phyloP scores from a whole-genome alignment of 192 early-diverging fungal species.

The Thamnidium elegans region DNA sequence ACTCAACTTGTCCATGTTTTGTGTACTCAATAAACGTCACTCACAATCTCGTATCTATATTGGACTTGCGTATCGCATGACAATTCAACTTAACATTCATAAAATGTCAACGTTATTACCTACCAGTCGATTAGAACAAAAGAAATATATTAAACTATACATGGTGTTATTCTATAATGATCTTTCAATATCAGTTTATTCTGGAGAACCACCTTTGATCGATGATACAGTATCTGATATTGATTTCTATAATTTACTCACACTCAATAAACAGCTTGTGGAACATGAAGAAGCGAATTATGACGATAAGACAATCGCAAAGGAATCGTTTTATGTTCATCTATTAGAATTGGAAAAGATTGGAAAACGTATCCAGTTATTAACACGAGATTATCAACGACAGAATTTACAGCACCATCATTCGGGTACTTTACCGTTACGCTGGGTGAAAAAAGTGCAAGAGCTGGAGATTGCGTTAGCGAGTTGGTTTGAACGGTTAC shows the following conservation, averaged over 20 bases:
- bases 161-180: constrained; percentile 39
- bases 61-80: constrained; percentile 32
- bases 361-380: constrained; percentile 21
- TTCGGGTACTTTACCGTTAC: no score
- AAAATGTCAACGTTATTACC: constrained; percentile 9
- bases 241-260: constrained; percentile 33
- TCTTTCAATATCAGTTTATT: constrained; percentile 21
- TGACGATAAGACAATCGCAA: constrained; percentile 27
- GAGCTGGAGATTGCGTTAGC: constrained; percentile 24
- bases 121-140: constrained; percentile 15
- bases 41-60: constrained; percentile 35
- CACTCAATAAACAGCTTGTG: constrained; percentile 8
- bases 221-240: constrained; percentile 32
- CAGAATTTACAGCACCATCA: not conserved
- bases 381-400: constrained; percentile 20
- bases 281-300: not conserved
- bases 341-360: constrained; percentile 27
- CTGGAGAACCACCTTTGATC: constrained; percentile 23
- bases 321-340: constrained; percentile 34
- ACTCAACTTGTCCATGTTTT: constrained; percentile 38
- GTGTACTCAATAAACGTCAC: constrained; percentile 26
- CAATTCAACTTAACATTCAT: constrained; percentile 29
- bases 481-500: constrained; percentile 28
- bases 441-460: not conserved
- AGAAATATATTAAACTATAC: constrained; percentile 24